Base-by-base conservation (phyloP, 2,329 filamentous ascomycete genomes). In the Ophiocordyceps camponoti-rufipedis region DNA sequence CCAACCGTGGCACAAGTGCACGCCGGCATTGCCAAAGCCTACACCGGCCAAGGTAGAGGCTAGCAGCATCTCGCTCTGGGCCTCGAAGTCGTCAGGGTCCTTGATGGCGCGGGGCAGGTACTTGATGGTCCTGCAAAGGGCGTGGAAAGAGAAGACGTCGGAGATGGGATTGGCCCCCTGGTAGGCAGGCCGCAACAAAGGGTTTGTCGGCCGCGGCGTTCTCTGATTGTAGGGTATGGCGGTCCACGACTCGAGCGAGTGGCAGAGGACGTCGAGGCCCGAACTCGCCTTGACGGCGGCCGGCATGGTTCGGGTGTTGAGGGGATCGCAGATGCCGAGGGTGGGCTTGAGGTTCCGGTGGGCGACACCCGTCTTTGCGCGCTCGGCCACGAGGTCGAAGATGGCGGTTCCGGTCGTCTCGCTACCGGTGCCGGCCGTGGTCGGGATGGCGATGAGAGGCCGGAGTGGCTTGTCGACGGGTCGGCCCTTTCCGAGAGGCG, bases 331-430 rank as follows among this genome's bases (percentile, higher is more conserved):
- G 56, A 98, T 89, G 41, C 91, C 91, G 7, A 98, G 74, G 0
- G 87, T 94, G 2, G 91, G 91, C 66, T 96, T 98, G 47, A 98
- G 73, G 58, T 91, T 93, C 44, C 93, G 78, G 67, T 96, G 91
- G 2, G 91, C 89, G 51, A 98, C 85, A 44, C 91, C 91, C 0
- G 91, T 98, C 69, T 98, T 98, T 43, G 88, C 87, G 47, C 82
- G 82, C 62, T 86, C 86, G 42, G 81, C 77, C 2, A 93, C 85
- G 0, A 98, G 74, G 56, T 98, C 91, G 61, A 98, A 98, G 63
- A 98, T 98, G 45, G 93, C 93, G 0, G 91, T 98, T 18, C 91
- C 93, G 0, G 91, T 98, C 1, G 91, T 98, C 64, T 98, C 91
- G 46, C 85, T 91, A 4, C 86, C 85, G 0, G 85, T 91, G 42